phyloP scores from a whole-genome alignment of 306 rosid species.

The Quercus rubra region DNA sequence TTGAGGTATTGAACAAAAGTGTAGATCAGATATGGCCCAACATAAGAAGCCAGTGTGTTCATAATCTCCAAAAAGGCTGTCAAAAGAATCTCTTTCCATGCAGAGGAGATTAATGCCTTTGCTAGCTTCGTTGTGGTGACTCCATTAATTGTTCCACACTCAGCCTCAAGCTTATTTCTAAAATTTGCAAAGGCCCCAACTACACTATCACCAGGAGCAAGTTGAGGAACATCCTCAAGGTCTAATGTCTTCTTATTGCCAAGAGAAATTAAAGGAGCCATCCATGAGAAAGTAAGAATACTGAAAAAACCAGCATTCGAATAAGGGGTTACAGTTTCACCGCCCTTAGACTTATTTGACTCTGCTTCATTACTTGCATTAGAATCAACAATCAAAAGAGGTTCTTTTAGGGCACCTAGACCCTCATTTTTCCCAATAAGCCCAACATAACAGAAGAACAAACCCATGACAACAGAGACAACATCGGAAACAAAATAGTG shows the following conservation, averaged over 20 bases:
- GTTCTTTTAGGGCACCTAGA: conserved; percentile 28
- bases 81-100: conserved; percentile 39
- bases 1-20: conserved; percentile 48
- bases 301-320: conserved; percentile 49
- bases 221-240: conserved; percentile 61
- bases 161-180: conserved; percentile 31
- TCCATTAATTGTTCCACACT: conserved; percentile 17
- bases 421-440: conserved; percentile 18
- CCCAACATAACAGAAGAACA: conserved; percentile 37
- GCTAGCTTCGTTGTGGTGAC: conserved; percentile 31
- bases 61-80: conserved; percentile 18
- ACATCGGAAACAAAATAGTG: conserved; percentile 34
- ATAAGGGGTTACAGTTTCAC: conserved; percentile 30
- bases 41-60: conserved; percentile 38
- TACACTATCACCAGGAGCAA: conserved; percentile 33
- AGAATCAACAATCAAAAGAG: conserved; percentile 36
- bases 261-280: conserved; percentile 35
- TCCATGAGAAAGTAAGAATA: conserved; percentile 45
- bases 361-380: conserved; percentile 6
- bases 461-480: conserved; percentile 29
- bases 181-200: conserved; percentile 25
- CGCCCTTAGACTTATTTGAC: conserved; percentile 14
- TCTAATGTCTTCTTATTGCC: conserved; percentile 46
- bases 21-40: conserved; percentile 48
- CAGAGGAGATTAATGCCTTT: conserved; percentile 31